Evolutionary conservation across 2,329 filamentous ascomycete species (phyloP).

Genomic region (Kalaharituber pfeilii): DNA sequence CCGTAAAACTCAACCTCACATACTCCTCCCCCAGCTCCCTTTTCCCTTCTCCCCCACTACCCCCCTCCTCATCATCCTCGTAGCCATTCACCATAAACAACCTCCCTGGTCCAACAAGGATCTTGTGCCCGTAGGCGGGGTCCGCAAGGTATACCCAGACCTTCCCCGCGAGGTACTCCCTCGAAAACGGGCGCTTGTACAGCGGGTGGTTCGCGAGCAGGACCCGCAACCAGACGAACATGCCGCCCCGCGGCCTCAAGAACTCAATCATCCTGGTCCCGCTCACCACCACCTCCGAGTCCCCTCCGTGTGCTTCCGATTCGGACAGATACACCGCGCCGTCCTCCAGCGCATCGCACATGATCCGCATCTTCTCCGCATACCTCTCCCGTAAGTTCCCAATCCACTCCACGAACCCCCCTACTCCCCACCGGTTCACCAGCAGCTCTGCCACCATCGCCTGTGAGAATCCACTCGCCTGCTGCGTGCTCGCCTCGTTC

Average conservation of each 20-base stretch:
- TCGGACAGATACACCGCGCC: conserved; percentile 32
- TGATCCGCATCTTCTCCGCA: conserved; percentile 64
- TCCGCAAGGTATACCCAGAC: conserved; percentile 18
- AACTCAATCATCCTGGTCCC: conserved; percentile 53
- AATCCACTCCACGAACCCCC: conserved; percentile 56
- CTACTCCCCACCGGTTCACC: conserved; percentile 64
- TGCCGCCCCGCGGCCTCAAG: conserved; percentile 64
- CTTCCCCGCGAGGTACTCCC: conserved; percentile 40
- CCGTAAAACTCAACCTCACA: conserved; percentile 68
- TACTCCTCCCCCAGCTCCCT: conserved; percentile 32
- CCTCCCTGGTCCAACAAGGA: conserved; percentile 51
- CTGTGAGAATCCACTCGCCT: conserved; percentile 81
- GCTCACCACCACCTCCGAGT: not conserved
- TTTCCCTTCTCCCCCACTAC: conserved; percentile 39
- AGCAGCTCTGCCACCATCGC: conserved; percentile 60
- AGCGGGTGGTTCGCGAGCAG: conserved; percentile 59
- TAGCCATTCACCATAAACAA: conserved; percentile 55
- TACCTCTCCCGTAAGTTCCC: conserved; percentile 61
- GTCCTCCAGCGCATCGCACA: conserved; percentile 57
- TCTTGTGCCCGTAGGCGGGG: conserved; percentile 11
- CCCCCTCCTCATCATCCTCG: conserved; percentile 30
- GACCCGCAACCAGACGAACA: conserved; percentile 76
- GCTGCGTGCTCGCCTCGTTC: conserved; percentile 60
- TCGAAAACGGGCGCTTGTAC: conserved; percentile 26
- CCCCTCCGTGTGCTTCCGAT: conserved; percentile 42